phyloP scores from a whole-genome alignment of 2,329 filamentous ascomycete species.

The Raffaelea albimanens region DNA sequence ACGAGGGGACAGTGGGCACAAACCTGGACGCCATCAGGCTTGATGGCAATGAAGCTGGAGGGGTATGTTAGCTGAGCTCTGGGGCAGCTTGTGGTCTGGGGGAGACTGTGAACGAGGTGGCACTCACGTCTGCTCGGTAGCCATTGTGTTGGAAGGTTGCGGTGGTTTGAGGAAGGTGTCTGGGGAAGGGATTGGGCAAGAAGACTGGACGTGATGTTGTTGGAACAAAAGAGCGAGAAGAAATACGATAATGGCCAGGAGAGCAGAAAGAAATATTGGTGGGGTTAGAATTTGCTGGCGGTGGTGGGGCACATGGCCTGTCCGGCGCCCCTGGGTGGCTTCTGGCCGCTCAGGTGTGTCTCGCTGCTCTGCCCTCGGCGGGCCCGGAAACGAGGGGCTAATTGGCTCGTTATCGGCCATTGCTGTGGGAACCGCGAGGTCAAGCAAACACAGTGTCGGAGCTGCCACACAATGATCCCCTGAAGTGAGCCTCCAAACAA shows the following conservation, averaged over 20 bases:
- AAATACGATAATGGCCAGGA: slow-evolving; percentile 10
- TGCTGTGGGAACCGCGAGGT: no score
- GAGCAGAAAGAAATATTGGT: slow-evolving; percentile 26
- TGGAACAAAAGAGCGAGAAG: slow-evolving; percentile 10
- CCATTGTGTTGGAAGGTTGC: slow-evolving; percentile 45
- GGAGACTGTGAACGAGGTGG: not conserved
- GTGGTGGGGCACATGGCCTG: slow-evolving; percentile 8
- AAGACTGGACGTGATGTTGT: slow-evolving; percentile 3
- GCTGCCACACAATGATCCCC: no score
- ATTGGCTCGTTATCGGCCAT: slow-evolving; percentile 8
- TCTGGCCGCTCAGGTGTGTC: not conserved
- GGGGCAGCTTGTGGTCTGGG: no score
- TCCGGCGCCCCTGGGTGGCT: not conserved
- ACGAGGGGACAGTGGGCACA: slow-evolving; percentile 14
- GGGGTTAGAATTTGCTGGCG: slow-evolving; percentile 28
- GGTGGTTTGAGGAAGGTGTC: slow-evolving; percentile 8
- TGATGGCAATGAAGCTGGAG: slow-evolving; percentile 97
- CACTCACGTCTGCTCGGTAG: slow-evolving; percentile 80
- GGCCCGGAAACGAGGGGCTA: slow-evolving; percentile 1
- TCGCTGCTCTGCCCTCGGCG: not conserved
- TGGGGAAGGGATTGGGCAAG: slow-evolving; percentile 4
- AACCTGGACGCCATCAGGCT: slow-evolving; percentile 99
- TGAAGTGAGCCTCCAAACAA: no score
- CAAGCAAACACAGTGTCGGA: no score
- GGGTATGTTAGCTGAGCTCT: no score